Evolutionary conservation across 352 stramenopile species (phyloP), one percentile per base, ranked within the genome.

Genomic region (Phytophthora sp.): DNA sequence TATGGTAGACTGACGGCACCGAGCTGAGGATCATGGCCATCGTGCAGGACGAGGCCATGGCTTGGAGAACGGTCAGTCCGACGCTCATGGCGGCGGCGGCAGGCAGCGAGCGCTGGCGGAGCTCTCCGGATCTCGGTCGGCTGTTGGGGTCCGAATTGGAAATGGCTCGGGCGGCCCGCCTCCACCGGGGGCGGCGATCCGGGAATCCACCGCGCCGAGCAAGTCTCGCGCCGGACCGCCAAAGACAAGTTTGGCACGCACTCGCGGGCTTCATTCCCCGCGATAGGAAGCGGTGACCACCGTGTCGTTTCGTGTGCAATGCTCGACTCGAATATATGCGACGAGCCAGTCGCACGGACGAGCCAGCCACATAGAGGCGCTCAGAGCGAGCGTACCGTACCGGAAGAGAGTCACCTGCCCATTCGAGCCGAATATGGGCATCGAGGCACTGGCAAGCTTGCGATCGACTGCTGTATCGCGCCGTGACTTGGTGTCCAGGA

Each of bases 1-100:
- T 75, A 20, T 34, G 62, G 37, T 75, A 79, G 21, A 77, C 62
- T 1, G 61, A 65, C 32, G 66, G 67, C 44, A 58, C 35, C 5
- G 67, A 54, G 21, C 51, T 45, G 17, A 83, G 59, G 26, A 80
- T 70, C 23, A 66, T 72, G 51, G 37, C 53, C n/a, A 79, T 49
- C 20, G 72, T 73, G 44, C 55, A 74, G 34, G 66, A 43, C 15
- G 73, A 77, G 8, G 69, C 62, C 54, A 79, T 24, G 2, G 60
- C 38, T 60, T 82, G 70, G 28, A 78, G 27, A 26, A 73, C 30
- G 8, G 62, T 61, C 46, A 70, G 24, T 41, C 46, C 54, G 31
- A 60, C 38, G 32, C 54, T 70, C 54, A 66, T 70, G 8, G 54
- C 45, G 61, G 18, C 15, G 11, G 35, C 5, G 32, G 31, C 9